phyloP scores from a whole-genome alignment of 768 basidiomycete species.

The Suillus weaverae region DNA sequence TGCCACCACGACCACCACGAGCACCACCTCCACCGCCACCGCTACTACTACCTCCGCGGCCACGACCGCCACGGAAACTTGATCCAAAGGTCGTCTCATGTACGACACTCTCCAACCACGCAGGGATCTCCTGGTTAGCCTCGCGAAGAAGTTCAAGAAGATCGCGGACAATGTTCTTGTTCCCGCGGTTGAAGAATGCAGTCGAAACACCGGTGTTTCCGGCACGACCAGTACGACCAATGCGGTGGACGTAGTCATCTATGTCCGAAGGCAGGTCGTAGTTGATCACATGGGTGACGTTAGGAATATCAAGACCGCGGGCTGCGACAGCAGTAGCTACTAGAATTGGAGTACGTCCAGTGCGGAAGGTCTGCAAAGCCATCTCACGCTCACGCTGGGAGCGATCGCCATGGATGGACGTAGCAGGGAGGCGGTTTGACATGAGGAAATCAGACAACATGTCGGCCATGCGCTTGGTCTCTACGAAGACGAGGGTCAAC shows the following conservation, averaged over 20 bases:
- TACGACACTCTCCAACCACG: constrained; percentile 86
- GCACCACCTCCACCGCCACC: constrained; percentile 39
- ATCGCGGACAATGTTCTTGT: constrained; percentile 89
- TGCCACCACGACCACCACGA: constrained; percentile 41
- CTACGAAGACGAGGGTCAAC: constrained; percentile 94
- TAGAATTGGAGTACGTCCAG: constrained; percentile 91
- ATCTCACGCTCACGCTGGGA: constrained; percentile 96
- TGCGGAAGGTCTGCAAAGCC: constrained; percentile 94
- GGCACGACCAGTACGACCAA: constrained; percentile 97
- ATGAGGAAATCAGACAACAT: constrained; percentile 96
- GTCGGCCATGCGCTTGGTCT: constrained; percentile 99
- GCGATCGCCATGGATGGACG: constrained; percentile 97
- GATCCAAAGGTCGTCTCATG: constrained; percentile 77
- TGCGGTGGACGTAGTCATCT: constrained; percentile 98
- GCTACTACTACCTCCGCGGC: constrained; percentile 59
- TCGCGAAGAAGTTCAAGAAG: constrained; percentile 92
- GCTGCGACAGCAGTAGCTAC: constrained; percentile 99
- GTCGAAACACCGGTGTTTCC: constrained; percentile 96
- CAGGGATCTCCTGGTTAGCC: constrained; percentile 93
- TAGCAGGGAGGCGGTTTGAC: constrained; percentile 78
- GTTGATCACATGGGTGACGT: constrained; percentile 98
- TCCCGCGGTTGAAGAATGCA: constrained; percentile 93
- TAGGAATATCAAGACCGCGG: constrained; percentile 98
- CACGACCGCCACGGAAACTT: constrained; percentile 49
- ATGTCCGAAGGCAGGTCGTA: constrained; percentile 98